phyloP scores from a whole-genome alignment of 352 stramenopile genomes.

The Globisporangium parvum region DNA sequence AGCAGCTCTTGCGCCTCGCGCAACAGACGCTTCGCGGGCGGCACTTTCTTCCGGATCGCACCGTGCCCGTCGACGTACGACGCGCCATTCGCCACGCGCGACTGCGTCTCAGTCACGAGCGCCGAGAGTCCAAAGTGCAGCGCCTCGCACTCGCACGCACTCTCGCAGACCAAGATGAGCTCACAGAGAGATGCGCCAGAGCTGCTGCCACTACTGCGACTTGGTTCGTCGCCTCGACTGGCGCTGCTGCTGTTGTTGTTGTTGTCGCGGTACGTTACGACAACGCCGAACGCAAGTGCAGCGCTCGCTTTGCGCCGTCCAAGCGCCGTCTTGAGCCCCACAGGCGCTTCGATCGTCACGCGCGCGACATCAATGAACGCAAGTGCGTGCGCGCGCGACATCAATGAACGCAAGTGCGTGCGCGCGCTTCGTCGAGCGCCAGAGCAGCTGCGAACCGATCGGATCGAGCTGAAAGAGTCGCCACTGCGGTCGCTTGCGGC shows the following conservation, averaged over 20 bases:
- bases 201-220: no score
- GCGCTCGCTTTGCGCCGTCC: constrained; percentile 18
- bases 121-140: constrained; percentile 45
- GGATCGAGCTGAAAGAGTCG: no score
- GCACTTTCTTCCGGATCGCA: constrained; percentile 51
- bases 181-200: no score
- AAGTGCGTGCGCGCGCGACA: constrained; percentile 7
- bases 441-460: no score
- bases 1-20: no score
- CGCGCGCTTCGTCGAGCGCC: no score
- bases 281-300: no score
- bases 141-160: constrained; percentile 48
- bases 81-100: constrained; percentile 32
- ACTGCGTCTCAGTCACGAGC: constrained; percentile 36
- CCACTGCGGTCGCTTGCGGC: no score
- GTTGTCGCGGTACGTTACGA: no score
- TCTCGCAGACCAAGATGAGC: constrained; percentile 59
- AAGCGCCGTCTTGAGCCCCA: constrained; percentile 27
- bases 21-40: constrained; percentile 16
- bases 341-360: constrained; percentile 38
- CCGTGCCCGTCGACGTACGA: constrained; percentile 60
- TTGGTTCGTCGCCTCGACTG: no score
- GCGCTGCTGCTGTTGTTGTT: no score
- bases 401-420: constrained; percentile 26
- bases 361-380: constrained; percentile 37